phyloP scores from a whole-genome alignment of 495 filamentous ascomycete species.

The Elaphomyces granulatus region DNA sequence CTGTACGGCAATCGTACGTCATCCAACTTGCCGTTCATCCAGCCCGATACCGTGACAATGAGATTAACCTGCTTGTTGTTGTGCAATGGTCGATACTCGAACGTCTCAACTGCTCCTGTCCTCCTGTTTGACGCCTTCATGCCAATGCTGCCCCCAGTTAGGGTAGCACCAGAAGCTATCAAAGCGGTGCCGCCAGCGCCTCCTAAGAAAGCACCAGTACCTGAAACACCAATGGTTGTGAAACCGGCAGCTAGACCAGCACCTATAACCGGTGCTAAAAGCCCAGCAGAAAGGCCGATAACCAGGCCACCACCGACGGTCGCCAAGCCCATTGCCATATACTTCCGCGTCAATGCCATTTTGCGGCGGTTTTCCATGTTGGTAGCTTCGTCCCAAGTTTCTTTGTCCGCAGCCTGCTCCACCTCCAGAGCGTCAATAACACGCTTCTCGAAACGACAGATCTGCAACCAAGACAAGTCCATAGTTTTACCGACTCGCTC shows the following conservation, averaged over 20 bases:
- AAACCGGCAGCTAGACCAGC: slow-evolving; percentile 90
- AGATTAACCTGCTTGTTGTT: slow-evolving; percentile 97
- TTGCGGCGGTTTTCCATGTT: slow-evolving; percentile 85
- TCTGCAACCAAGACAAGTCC: slow-evolving; percentile 78
- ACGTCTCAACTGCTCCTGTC: slow-evolving; percentile 83
- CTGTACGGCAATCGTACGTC: slow-evolving; percentile 91
- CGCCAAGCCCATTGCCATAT: slow-evolving; percentile 91
- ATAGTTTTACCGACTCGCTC: slow-evolving; percentile 70
- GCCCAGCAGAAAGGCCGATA: slow-evolving; percentile 85
- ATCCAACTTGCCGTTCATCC: slow-evolving; percentile 97
- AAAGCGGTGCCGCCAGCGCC: slow-evolving; percentile 86
- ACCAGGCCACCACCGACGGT: slow-evolving; percentile 93
- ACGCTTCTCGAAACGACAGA: slow-evolving; percentile 92
- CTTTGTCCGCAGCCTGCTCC: slow-evolving; percentile 82
- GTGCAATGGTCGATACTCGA: slow-evolving; percentile 91
- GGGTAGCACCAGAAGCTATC: slow-evolving; percentile 80
- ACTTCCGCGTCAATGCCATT: slow-evolving; percentile 59
- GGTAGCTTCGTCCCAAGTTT: slow-evolving; percentile 94
- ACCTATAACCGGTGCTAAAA: slow-evolving; percentile 88
- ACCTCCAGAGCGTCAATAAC: slow-evolving; percentile 96
- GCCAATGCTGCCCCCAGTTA: slow-evolving; percentile 75
- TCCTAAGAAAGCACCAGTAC: slow-evolving; percentile 78
- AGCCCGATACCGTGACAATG: slow-evolving; percentile 89
- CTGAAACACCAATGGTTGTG: slow-evolving; percentile 83
- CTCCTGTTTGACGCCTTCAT: slow-evolving; percentile 70